Percentiles rank a stretch among this genome's conserved stretches.
Evolutionary conservation across 2,329 filamentous ascomycete species (phyloP).

Genomic region (Penicillium sp.): DNA sequence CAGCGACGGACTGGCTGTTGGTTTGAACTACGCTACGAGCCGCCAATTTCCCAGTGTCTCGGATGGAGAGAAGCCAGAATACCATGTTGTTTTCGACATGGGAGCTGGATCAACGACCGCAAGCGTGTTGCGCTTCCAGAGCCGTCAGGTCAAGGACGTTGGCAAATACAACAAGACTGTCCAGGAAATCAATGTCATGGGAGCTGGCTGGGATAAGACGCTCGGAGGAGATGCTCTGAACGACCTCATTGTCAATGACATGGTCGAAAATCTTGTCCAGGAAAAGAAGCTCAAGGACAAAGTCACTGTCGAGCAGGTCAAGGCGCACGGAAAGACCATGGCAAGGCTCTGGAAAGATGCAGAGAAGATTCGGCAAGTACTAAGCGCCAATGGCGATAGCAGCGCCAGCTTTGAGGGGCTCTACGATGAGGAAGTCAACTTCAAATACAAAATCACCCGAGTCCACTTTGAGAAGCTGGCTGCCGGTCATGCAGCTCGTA

Average conservation of each 20-base stretch:
- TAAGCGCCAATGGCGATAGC: constrained; percentile 90
- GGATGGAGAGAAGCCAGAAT: constrained; percentile 83
- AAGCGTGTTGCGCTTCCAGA: constrained; percentile 87
- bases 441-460: constrained; percentile 86
- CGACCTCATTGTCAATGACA: constrained; percentile 83
- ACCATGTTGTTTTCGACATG: constrained; percentile 97
- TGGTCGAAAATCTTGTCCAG: constrained; percentile 77
- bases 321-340: constrained; percentile 78
- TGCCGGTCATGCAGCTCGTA: constrained; percentile 67
- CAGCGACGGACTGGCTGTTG: constrained; percentile 89
- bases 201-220: constrained; percentile 84
- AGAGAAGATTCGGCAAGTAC: constrained; percentile 80
- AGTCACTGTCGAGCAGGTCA: constrained; percentile 52
- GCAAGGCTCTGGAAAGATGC: constrained; percentile 93
- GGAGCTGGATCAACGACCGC: constrained; percentile 93
- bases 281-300: constrained; percentile 59
- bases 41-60: constrained; percentile 85
- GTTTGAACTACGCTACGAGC: constrained; percentile 90
- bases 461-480: constrained; percentile 80
- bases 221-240: constrained; percentile 91
- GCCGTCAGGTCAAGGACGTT: constrained; percentile 84
- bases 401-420: constrained; percentile 82
- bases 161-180: constrained; percentile 95
- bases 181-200: constrained; percentile 89
- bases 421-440: constrained; percentile 83